phyloP scores from a whole-genome alignment of 2,329 filamentous ascomycete genomes.

The Nothophoma quercina region DNA sequence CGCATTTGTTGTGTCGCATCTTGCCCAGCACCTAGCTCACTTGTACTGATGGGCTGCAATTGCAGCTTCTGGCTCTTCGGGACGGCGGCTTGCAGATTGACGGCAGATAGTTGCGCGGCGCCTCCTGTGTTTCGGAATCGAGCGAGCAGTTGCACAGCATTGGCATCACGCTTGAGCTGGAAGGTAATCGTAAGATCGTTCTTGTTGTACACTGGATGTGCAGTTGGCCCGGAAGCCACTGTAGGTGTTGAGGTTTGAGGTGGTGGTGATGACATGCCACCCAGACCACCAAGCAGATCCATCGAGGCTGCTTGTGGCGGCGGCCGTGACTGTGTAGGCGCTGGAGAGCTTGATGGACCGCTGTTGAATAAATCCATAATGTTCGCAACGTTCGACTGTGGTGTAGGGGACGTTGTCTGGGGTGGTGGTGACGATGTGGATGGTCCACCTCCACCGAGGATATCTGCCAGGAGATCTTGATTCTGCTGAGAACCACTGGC shows the following conservation, averaged over 20 bases:
- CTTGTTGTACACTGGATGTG: constrained; percentile 81
- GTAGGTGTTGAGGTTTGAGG: constrained; percentile 54
- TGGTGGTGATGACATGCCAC: constrained; percentile 56
- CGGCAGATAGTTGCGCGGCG: constrained; percentile 71
- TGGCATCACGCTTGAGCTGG: constrained; percentile 81
- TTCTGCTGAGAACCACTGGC: constrained; percentile 70
- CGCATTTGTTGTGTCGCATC: constrained; percentile 93
- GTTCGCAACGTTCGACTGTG: constrained; percentile 56
- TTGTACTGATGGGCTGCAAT: constrained; percentile 84
- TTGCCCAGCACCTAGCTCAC: constrained; percentile 76
- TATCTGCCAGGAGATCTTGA: constrained; percentile 88
- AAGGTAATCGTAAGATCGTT: constrained; percentile 84
- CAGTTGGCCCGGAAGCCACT: constrained; percentile 52
- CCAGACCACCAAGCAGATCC: constrained; percentile 55
- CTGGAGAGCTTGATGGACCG: constrained; percentile 53
- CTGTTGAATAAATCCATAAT: constrained; percentile 90
- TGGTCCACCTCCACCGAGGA: constrained; percentile 75
- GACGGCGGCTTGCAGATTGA: constrained; percentile 91
- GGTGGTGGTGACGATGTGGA: constrained; percentile 56
- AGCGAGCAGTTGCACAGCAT: constrained; percentile 81
- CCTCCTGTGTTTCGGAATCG: constrained; percentile 81
- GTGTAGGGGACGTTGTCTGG: constrained; percentile 48
- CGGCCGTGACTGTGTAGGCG: constrained; percentile 49
- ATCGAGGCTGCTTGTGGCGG: constrained; percentile 45
- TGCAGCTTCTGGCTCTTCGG: constrained; percentile 96